A percentile compares a stretch with the other conserved stretches of the same genome.
Evolutionary conservation across 2,329 filamentous ascomycete genomes (phyloP).

Genomic region (Colletotrichum lentis): DNA sequence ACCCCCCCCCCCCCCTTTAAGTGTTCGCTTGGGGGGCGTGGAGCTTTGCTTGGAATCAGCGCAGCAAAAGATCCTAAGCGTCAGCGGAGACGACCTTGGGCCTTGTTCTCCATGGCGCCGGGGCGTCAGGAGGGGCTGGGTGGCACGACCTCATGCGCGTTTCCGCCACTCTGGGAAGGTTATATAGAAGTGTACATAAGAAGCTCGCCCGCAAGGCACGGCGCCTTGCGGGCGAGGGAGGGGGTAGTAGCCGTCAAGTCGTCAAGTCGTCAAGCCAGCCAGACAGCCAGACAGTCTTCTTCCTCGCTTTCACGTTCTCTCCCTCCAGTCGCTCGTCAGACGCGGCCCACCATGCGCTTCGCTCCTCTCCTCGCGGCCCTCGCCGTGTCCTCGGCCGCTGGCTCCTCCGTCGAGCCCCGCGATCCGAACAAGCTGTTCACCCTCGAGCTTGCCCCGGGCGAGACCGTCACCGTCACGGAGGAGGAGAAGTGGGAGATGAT

Average conservation of each 20-base stretch:
- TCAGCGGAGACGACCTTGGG: neutral
- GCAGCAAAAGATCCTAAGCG: too few relatives aligned
- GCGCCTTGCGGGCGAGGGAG: neutral
- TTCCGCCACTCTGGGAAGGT: neutral
- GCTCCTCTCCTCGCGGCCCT: constrained; percentile 39
- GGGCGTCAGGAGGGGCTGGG: neutral
- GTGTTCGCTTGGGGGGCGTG: too few relatives aligned
- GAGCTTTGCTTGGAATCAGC: too few relatives aligned
- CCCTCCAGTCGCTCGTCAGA: neutral
- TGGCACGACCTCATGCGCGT: neutral
- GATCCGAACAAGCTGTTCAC: constrained; percentile 39
- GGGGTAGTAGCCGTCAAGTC: too few relatives aligned
- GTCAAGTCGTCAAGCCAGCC: neutral
- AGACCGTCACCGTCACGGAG: constrained; percentile 41
- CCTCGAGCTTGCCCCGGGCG: constrained; percentile 40
- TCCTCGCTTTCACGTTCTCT: too few relatives aligned
- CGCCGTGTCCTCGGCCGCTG: constrained; percentile 35
- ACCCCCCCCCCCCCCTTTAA: too few relatives aligned
- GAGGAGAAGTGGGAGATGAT: constrained; percentile 42
- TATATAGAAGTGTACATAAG: neutral
- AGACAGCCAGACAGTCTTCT: too few relatives aligned
- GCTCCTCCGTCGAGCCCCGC: constrained; percentile 25
- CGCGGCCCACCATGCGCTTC: constrained; percentile 38
- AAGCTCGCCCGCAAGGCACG: too few relatives aligned
- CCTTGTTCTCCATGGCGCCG: too few relatives aligned